Evolutionary conservation across 1,139 yeast genomes (phyloP), one percentile per base, ranked within the genome.

Genomic region (Geotrichum macrosporum): DNA sequence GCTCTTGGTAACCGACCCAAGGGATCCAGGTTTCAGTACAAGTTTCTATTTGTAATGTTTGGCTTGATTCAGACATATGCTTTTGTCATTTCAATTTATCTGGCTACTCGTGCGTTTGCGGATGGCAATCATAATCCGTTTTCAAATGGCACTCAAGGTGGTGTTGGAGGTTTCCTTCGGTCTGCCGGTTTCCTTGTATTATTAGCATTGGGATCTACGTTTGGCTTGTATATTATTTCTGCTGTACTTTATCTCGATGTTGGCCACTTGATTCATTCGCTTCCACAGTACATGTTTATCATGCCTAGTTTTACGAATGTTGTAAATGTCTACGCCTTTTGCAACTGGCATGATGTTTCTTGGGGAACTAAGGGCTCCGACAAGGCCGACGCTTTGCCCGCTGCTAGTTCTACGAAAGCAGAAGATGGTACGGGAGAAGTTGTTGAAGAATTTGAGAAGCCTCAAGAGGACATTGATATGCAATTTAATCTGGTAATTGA

Each of bases 361-460:
- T 92, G 98, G 98, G 98, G 98, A 61, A 92, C 98, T 0, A 92
- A 92, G 64, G 98, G 97, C 52, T 85, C 81, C 9, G 78, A 77
- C 49, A 75, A 72, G 51, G 79, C 81, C 1, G 77, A 75, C 52
- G 78, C 78, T 21, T 64, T 78, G 44, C 87, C 87, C 29, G 76
- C 77, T 36, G 75, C 68, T 32, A 63, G 57, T 57, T 69, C 69
- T 57, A 72, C 64, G 59, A 75, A 69, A 35, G 83, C 81, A 24
- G 81, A 77, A 56, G 78, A 80, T 54, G 79, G 81, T 55, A 77
- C 81, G 52, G 83, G 79, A 52, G 84, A 79, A 59, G 81, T 84
- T 51, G 81, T 84, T 55, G 88, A 84, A 58, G 76, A 72, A 47
- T 71, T 82, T 53, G 85, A 81, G 55, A 77, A 83, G 39, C 85